Conservation (phyloP, 768 basidiomycete species). For the Amanita polypyramis region DNA sequence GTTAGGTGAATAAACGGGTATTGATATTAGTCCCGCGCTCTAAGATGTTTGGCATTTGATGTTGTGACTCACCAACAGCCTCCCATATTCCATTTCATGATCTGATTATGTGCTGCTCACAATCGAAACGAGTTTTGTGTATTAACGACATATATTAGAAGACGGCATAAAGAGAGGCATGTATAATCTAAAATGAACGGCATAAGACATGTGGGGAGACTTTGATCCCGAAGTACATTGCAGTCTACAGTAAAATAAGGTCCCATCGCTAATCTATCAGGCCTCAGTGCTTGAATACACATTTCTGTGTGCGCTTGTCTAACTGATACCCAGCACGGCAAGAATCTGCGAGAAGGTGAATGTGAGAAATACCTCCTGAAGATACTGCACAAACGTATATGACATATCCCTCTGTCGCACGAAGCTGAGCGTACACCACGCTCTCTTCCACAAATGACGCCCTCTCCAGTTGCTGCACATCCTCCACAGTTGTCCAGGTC, state of each 20-base stretch:
- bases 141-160: background rate
- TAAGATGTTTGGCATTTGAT: too few species aligned
- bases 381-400: constrained; percentile 10
- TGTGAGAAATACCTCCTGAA: background rate
- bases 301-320: background rate
- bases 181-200: background rate
- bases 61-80: too few species aligned
- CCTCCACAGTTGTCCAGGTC: constrained; percentile 16
- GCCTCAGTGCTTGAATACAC: background rate
- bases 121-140: too few species aligned
- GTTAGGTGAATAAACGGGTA: too few species aligned
- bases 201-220: background rate
- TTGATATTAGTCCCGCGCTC: too few species aligned
- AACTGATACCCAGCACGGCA: constrained; percentile 1
- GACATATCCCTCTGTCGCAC: constrained; percentile 11
- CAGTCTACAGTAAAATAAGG: too few species aligned
- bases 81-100: too few species aligned
- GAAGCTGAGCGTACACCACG: constrained; percentile 11
- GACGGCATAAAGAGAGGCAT: background rate
- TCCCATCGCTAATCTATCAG: background rate
- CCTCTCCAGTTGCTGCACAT: constrained; percentile 11
- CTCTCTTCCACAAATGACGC: constrained; percentile 11
- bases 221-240: too few species aligned
- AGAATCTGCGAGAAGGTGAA: background rate
- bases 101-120: too few species aligned